Base-by-base conservation (phyloP, 768 basidiomycete genomes). In the Termitomyces eurrhizus region DNA sequence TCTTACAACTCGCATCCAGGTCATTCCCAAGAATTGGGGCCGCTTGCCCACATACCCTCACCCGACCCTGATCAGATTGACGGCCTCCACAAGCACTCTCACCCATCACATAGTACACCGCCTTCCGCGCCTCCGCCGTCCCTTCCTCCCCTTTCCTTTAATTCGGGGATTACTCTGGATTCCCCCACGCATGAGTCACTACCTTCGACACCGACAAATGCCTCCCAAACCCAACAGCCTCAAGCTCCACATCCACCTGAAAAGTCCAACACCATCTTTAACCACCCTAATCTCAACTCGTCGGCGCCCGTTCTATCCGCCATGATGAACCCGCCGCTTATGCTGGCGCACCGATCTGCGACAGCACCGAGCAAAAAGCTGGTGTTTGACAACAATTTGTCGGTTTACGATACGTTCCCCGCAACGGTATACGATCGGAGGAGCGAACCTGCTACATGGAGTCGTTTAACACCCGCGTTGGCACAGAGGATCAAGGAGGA, bases 401-500 rank as follows among this genome's bases (percentile, higher is more conserved):
- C 92, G 33, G 92, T 99, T 46, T 98, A 98, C 69, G 92, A 95
- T 73, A 99, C 96, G n/a, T 98, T 97, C 79, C 86, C 93, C 49
- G 74, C 92, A 24, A 79, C 84, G 36, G 89, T 93, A 62, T 99
- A 99, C 75, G 96, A 99, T 75, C 82, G 97, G 56, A 81, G 95
- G 68, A 94, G 93, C 66, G 96, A 98, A 74, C 94, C 93, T 24
- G 95, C 95, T 51, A 98, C 96, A 32, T 98, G 95, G 88, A 98
- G 95, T 75, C 84, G 92, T 44, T 76, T 99, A 68, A 99, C 97
- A 56, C 97, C 96, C 48, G 87, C 90, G 60, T 78, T 98, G 68
- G 96, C 96, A 44, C 93, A 98, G 79, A 83, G 89, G 67, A 98
- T 99, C 74, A 99, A 99, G 82, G 94, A 96, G 77, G 93, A 96